These are phyloP conservation scores for Coemansia sp. DNA, from an alignment of 192 early-diverging fungal species.

Conservation along the genomic window DNA sequence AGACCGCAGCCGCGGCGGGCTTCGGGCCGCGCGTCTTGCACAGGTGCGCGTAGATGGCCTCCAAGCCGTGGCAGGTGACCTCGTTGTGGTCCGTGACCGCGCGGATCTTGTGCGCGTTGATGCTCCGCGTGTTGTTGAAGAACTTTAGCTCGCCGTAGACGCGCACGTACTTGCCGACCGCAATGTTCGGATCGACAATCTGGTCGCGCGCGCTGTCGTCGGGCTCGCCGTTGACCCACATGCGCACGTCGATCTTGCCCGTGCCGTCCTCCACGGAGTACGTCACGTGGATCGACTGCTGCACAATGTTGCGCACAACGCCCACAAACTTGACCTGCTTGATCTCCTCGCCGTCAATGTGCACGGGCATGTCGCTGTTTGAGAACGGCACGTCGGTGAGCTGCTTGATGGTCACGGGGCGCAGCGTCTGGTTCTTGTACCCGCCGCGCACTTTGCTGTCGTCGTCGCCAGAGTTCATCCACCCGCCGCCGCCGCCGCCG, in stretches of 20 bases:
- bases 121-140: constrained; percentile 57
- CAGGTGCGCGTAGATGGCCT: constrained; percentile 65
- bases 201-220: constrained; percentile 7
- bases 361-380: constrained; percentile 59
- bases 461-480: constrained; percentile 32
- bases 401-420: constrained; percentile 84
- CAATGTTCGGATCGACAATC: constrained; percentile 19
- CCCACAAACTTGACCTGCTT: constrained; percentile 74
- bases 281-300: constrained; percentile 58
- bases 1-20: constrained; percentile 7
- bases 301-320: constrained; percentile 57
- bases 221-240: constrained; percentile 51
- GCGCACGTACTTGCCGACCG: constrained; percentile 62
- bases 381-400: constrained; percentile 51
- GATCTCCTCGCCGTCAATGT: constrained; percentile 68
- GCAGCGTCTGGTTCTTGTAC: constrained; percentile 60
- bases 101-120: constrained; percentile 59
- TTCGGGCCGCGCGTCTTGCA: constrained; percentile 44
- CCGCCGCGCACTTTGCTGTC: constrained; percentile 49
- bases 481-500: constrained; percentile 24
- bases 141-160: constrained; percentile 67
- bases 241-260: constrained; percentile 67
- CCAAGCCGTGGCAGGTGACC: constrained; percentile 72
- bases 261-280: constrained; percentile 83
- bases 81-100: constrained; percentile 73